Evolutionary conservation across 2,329 filamentous ascomycete species (phyloP), one percentile per base, ranked within the genome.

Genomic region (Gliomastix tumulicola): DNA sequence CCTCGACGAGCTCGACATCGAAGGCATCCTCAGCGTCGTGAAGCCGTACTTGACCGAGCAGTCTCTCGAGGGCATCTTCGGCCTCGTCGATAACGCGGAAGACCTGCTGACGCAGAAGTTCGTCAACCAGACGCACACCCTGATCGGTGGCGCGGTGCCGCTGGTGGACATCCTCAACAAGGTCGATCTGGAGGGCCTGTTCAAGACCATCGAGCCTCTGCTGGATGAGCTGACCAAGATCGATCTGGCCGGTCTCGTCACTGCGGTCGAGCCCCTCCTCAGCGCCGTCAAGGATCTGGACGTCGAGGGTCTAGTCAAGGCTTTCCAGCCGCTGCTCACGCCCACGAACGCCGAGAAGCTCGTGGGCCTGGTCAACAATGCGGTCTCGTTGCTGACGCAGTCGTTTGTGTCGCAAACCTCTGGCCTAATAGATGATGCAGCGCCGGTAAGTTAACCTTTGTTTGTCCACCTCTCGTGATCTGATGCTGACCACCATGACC

Each of bases 351-450:
- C 65, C 21, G 57, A 58, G 45, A 55, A 53, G 20, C 45, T 68
- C 13, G 36, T 64, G 15, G 46, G 31, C 5, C 48, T 67, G 5
- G 42, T 67, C 6, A 51, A 48, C 19, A 66, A 68, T 21, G 64
- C 63, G 1, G 56, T 61, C 36, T 40, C 46, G 18, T 46, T 68
- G 12, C 44, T 68, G 7, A 60, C 54, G 5, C 43, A 53, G 20
- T 50, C 54, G 2, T 68, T 68, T 43, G 60, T 68, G 7, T 51
- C 55, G 16, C 60, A 68, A 41, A 64, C 63, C 25, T 54, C 53
- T 3, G 63, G 67, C 38, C 47, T 68, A 22, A 67, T 66, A 45
- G 59, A 55, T 19, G 60, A 65, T 39, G 61, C 61, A 4, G 63
- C 61, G 44, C 61, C 60, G 36, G 59, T 63, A 60, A 53, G 57